Conservation (phyloP, 345 rosid genomes). For the Citrus reticulata region DNA sequence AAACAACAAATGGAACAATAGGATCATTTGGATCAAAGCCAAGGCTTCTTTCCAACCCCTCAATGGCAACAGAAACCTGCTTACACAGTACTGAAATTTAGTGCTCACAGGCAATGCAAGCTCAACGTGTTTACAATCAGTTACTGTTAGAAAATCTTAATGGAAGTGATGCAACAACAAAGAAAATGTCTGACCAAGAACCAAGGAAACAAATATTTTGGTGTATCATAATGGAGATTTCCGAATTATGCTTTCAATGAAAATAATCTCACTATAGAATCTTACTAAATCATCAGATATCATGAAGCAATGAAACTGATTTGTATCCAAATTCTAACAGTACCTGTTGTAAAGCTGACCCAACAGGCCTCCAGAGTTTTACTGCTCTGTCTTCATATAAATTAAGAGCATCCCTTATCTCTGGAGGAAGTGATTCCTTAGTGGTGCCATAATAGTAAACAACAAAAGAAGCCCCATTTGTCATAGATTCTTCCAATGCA, state of each 20-base stretch:
- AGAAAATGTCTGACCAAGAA: slow-evolving; percentile 5
- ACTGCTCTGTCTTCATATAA: slow-evolving; percentile 65
- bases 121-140: slow-evolving; percentile 2
- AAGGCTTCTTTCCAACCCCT: slow-evolving; percentile 63
- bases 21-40: slow-evolving; percentile 93
- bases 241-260: background rate
- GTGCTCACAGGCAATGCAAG: background rate
- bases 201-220: background rate
- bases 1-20: slow-evolving; percentile 57
- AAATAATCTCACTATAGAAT: background rate
- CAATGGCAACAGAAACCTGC: slow-evolving; percentile 53
- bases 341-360: slow-evolving; percentile 72
- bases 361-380: slow-evolving; percentile 52
- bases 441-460: slow-evolving; percentile 65
- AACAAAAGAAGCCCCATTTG: slow-evolving; percentile 61
- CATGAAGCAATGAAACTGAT: background rate
- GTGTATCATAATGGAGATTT: background rate
- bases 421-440: slow-evolving; percentile 73
- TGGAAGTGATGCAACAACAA: background rate
- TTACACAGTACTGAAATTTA: slow-evolving; percentile 10
- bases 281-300: background rate
- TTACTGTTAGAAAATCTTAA: background rate
- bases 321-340: slow-evolving; percentile 18
- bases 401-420: slow-evolving; percentile 49
- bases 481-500: slow-evolving; percentile 56